Evolutionary conservation across 805 yeast species (phyloP), one percentile per base, ranked within the genome.

Genomic region (Candida xiaguanensis): DNA sequence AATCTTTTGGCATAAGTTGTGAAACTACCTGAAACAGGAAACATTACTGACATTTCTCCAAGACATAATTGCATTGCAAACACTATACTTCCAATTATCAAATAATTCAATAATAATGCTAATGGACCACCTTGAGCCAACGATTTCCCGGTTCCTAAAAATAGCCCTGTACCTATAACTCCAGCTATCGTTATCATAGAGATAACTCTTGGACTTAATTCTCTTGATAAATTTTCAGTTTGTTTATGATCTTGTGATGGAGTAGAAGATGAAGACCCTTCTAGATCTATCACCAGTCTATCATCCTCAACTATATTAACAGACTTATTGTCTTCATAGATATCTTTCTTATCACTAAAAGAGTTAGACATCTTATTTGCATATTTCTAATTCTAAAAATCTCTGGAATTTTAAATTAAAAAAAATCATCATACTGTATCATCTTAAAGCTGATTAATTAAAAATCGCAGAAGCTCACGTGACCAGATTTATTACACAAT

Each of bases 21-120:
- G 42, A 75, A 73, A 5, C 77, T 72, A n/a, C 79, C 80, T 2
- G 77, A 70, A 18, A 70, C 72, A 3, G 85, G 83, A 56, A 67
- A 61, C 38, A 59, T 68, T 1, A 80, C 71, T 3, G 77, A 59
- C 80, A 77, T 76, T 49, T 77, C 82, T 8, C 82, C 82, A 31
- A 78, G 59, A 26, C 72, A 57, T 32, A 74, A 58, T 17, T 17
- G 23, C 74, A 77, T 72, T 8, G 79, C 78, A 45, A 71, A 54
- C 46, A 72, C 77, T 38, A 77, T 61, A 8, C 63, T 48, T 13
- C 68, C 70, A 19, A 64, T 65, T 14, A 66, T 53, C 16, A 56
- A 37, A 49, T 65, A 65, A 38, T 64, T 52, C 22, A 67, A 44
- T 25, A 66, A 52, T 41, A 65, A 47, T 11, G 61, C 50, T 13